Evolutionary conservation across 331 rosid genomes (phyloP), one percentile per base, ranked within the genome.

Genomic region (Pyrus hybrid): DNA sequence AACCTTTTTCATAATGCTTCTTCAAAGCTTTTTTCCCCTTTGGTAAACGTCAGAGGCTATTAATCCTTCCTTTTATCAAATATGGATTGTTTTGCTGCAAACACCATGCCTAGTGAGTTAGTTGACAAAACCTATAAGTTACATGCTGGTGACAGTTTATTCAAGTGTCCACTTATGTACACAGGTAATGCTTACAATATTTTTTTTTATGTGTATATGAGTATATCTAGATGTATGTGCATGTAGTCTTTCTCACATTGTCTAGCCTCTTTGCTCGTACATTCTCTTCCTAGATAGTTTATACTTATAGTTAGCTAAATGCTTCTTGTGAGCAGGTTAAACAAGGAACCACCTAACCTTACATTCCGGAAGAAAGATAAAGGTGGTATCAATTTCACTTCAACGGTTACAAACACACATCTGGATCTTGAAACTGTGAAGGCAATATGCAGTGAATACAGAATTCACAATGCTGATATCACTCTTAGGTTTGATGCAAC

Each of bases 351-450:
- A 4, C 99, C 97, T 29, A 92, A 92, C 76, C 86, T 92, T 47
- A 86, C 97, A 14, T 92, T 95, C 81, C 81, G 97, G 88, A 92
- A 76, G 91, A 95, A 95, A 84, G 99, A 95, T 18, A 95, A 95
- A 85, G 99, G 99, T 75, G 99, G 99, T 58, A 83, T 92, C n/a
- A 95, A 95, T 84, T 84, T 95, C 77, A 95, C 97, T 25, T 95
- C 99, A 53, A 95, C 97, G 43, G 97, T 80, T 75, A 54, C 97
- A 77, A 95, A 80, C 81, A 92, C 97, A 21, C 87, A 69, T 89
- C 84, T 95, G 74, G 99, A 95, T 86, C 96, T 95, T 70, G 97
- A 90, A 0, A 92, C 97, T 3, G 99, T 90, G 81, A 95, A 92
- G 85, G 99, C 97, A 51, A 95, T 92, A 80, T 95, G 99, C 70